These are phyloP conservation scores for Cercospora sp. DNA, from an alignment of 2,329 filamentous ascomycete genomes.

Conservation along the genomic window DNA sequence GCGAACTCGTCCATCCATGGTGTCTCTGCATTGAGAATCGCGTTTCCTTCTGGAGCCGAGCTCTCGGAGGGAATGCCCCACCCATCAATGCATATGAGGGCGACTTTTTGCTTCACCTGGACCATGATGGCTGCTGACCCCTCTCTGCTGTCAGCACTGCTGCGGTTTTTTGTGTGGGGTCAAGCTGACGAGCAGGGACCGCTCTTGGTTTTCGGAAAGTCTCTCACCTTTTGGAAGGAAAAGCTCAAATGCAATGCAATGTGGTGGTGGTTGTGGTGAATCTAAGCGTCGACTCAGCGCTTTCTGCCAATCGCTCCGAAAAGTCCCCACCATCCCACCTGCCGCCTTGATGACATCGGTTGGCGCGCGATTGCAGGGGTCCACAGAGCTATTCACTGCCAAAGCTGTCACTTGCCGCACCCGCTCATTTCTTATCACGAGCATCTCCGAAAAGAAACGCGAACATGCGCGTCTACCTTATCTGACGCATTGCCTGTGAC, in stretches of 20 bases:
- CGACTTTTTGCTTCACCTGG: constrained; percentile 68
- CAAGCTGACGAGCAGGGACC: not conserved
- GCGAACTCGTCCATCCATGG: constrained; percentile 90
- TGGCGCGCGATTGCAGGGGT: constrained; percentile 6
- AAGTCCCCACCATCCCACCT: constrained; percentile 12
- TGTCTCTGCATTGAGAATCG: constrained; percentile 89
- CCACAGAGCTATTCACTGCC: not conserved
- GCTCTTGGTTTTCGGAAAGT: not conserved
- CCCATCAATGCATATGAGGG: constrained; percentile 94
- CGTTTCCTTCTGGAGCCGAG: constrained; percentile 78
- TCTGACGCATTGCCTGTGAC: not conserved
- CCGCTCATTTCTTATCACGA: not conserved
- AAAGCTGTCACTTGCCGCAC: not conserved
- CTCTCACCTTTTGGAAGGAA: not conserved
- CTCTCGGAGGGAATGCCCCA: constrained; percentile 85
- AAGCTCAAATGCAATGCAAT: not conserved
- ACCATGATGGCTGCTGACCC: constrained; percentile 51
- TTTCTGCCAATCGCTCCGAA: constrained; percentile 7
- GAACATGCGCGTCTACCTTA: not conserved
- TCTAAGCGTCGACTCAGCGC: not conserved
- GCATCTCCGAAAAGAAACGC: not conserved
- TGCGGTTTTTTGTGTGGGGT: not conserved
- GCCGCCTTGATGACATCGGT: constrained; percentile 1
- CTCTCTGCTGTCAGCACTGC: not conserved
- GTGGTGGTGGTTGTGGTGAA: not conserved